Base-by-base conservation (phyloP, 2,329 filamentous ascomycete species). In the Fonsecaea multimorphosa region DNA sequence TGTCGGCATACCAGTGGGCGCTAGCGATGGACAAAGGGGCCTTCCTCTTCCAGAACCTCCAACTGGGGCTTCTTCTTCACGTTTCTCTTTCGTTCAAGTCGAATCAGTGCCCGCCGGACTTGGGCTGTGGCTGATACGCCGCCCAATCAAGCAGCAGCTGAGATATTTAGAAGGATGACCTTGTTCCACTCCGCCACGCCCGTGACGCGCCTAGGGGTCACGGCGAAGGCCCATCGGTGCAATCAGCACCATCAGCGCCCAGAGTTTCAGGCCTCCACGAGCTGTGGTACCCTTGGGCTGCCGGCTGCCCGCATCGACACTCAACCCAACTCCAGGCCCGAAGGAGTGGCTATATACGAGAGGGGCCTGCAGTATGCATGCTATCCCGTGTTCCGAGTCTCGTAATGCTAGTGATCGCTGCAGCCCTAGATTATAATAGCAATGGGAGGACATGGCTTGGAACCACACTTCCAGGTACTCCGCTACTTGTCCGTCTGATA, bases 401-500 rank as follows among this genome's bases (percentile, higher is more conserved):
- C n/a, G n/a, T 49, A 24, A 49, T 49, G 44, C 44, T 49, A 49
- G 44, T n/a, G 38, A 58, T 58, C 19, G 29, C 24, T 58, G 44
- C 44, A 49, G 44, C 44, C 44, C 44, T 49, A 60, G 44, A 60
- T 58, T 58, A 58, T 32, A 32, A 58, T 58, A 58, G 56, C 24
- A 58, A 58, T 31, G 16, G 38, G 22, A 8, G 16, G 7, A 9
- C 5, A 19, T 34, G 31, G 52, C 52, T 31, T 31, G 29, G 29
- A 34, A 34, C 32, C 38, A n/a, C 38, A 14, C 38, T 40, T 40
- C 38, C 38, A 3, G 38, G n/a, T n/a, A 8, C 38, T 19, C 38
- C 38, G 16, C 16, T 40, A 16, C 16, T 38, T n/a, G n/a, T 6
- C 38, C 16, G 38, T 40, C 38, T 19, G n/a, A n/a, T 40, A 40